Evolutionary conservation across 1,139 yeast species (phyloP), one percentile per base, ranked within the genome.

Genomic region (Taphrina flavorubra): DNA sequence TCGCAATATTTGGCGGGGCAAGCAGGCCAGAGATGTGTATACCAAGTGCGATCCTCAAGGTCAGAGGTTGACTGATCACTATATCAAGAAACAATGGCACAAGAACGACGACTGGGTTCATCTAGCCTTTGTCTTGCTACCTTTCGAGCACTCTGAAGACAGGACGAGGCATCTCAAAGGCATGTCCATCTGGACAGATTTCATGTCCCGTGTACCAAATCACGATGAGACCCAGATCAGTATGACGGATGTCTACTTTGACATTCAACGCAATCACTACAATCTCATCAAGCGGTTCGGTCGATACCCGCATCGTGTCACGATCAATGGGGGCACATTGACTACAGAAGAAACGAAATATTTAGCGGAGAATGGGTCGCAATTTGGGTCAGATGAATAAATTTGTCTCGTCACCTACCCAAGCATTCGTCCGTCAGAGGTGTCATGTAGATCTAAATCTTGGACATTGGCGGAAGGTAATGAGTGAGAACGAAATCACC

Each of bases 1-100:
- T n/a, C 65, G 65, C 37, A 60, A 47, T 18, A 60, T 60, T 2
- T 60, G 65, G 65, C 65, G 65, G 8, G 65, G 65, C 40, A 37
- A 36, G 36, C 55, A 49, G 18, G 65, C 65, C 39, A 51, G n/a
- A 16, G 39, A 39, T 1, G 65, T 60, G 25, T 60, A 60, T 37
- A 47, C 39, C 6, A 51, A 39, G 40, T 40, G 56, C 20, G 65
- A 60, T 25, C 65, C 65, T 7, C 10, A 13, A 49, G 53, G 53
- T 2, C 53, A 49, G 53, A 49, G 36, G 20, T n/a, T 49, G 37
- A 44, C 39, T 40, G 20, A 49, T 20, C 36, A 49, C 36, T 49
- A 49, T 11, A 37, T 25, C 31, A 20, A 6, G 25, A 20, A 46
- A 31, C 31, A 31, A 8, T 58, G 63, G 63, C 39, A 44, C 44